Percentiles rank a stretch among this genome's conserved stretches.
Evolutionary conservation across 2,329 filamentous ascomycete species (phyloP).

Genomic region (Sphaceloma murrayae): DNA sequence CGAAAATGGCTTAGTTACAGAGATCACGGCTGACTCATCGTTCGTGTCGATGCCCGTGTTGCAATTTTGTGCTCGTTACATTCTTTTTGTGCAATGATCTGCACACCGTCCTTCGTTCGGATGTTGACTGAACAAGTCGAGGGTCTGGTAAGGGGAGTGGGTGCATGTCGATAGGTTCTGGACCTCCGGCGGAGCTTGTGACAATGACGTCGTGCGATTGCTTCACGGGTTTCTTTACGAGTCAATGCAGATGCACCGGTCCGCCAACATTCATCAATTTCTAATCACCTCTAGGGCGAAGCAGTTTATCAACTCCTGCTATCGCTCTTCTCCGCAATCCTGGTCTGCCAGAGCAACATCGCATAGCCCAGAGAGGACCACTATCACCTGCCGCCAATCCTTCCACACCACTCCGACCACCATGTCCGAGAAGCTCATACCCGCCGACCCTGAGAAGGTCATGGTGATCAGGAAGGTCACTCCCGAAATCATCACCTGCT

Average conservation of each 20-base stretch:
- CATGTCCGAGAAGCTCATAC: slow-evolving; percentile 34
- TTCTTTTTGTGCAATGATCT: too few species aligned
- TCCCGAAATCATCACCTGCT: slow-evolving; percentile 67
- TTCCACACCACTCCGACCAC: slow-evolving; percentile 12
- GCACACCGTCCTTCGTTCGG: too few species aligned
- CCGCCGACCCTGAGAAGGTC: slow-evolving; percentile 62
- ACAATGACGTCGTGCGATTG: slow-evolving; percentile 10
- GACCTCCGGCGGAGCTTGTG: background rate
- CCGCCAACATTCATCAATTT: background rate
- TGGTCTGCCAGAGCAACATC: background rate
- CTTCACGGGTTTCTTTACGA: too few species aligned
- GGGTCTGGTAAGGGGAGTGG: background rate
- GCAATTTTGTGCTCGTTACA: too few species aligned
- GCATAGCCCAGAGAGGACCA: too few species aligned
- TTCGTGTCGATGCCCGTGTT: too few species aligned
- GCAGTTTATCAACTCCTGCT: background rate
- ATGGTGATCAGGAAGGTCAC: slow-evolving; percentile 86
- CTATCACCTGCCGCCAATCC: background rate
- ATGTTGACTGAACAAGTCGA: slow-evolving; percentile 9
- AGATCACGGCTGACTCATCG: too few species aligned
- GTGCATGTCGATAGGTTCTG: slow-evolving; percentile 1
- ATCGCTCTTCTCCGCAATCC: background rate
- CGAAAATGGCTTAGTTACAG: too few species aligned
- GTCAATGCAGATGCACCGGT: slow-evolving; percentile 1
- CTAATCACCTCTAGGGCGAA: background rate